Conservation (phyloP, 139 green algal species). For the Picochlorum costavermella region DNA sequence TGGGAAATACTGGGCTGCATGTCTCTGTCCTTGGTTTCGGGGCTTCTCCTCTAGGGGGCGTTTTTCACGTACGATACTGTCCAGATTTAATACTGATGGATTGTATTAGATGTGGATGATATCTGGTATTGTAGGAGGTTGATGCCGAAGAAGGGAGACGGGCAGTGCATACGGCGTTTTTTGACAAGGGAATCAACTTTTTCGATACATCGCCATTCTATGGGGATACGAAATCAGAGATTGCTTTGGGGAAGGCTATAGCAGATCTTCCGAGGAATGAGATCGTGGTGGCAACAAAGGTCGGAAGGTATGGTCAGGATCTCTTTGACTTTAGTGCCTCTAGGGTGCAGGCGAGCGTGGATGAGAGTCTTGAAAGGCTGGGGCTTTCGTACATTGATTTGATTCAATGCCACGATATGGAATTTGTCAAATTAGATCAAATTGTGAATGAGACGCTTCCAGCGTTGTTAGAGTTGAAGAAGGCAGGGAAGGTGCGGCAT, state of each 20-base stretch:
- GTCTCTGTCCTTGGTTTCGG: slow-evolving; percentile 86
- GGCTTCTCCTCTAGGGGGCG: slow-evolving; percentile 75
- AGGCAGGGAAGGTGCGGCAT: slow-evolving; percentile 64
- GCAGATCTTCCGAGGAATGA: slow-evolving; percentile 65
- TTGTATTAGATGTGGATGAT: neutral
- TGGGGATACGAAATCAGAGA: slow-evolving; percentile 69
- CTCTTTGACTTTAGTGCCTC: slow-evolving; percentile 77
- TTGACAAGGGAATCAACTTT: slow-evolving; percentile 82
- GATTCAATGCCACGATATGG: slow-evolving; percentile 91
- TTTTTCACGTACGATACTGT: slow-evolving; percentile 57
- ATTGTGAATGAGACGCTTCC: slow-evolving; percentile 83
- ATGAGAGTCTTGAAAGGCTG: slow-evolving; percentile 68
- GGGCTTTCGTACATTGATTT: slow-evolving; percentile 79
- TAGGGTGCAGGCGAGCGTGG: slow-evolving; percentile 61
- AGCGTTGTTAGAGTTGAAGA: slow-evolving; percentile 70
- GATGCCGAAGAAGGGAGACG: slow-evolving; percentile 48
- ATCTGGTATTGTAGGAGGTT: slow-evolving; percentile 40
- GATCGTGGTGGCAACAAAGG: slow-evolving; percentile 81
- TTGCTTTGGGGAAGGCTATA: slow-evolving; percentile 65
- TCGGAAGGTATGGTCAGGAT: slow-evolving; percentile 77
- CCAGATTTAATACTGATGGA: neutral
- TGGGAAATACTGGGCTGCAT: slow-evolving; percentile 79
- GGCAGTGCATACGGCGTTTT: slow-evolving; percentile 76
- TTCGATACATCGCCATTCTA: slow-evolving; percentile 97
- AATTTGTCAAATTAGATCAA: slow-evolving; percentile 78